These are phyloP conservation scores for Galerina sulciceps DNA, from an alignment of 768 basidiomycete species.

Conservation along the genomic window DNA sequence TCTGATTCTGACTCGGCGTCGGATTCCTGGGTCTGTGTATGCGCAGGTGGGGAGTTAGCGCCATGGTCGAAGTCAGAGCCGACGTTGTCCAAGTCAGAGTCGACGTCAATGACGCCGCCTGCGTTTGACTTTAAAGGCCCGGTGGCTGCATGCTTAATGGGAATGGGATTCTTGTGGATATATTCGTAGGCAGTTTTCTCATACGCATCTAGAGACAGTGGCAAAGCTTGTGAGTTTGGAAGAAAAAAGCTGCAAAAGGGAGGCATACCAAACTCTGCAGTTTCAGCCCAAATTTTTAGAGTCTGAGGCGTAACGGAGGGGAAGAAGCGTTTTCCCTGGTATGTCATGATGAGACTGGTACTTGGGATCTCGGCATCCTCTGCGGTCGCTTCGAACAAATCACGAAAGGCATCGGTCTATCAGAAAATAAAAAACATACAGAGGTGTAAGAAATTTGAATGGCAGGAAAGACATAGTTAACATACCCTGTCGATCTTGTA, in stretches of 20 bases:
- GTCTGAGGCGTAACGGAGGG: slow-evolving; percentile 70
- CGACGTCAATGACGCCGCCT: slow-evolving; percentile 24
- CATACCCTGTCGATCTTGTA: slow-evolving; percentile 66
- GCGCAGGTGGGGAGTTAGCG: slow-evolving; percentile 2
- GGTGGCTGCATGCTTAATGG: slow-evolving; percentile 1
- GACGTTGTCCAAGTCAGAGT: slow-evolving; percentile 30
- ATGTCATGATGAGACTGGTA: slow-evolving; percentile 61
- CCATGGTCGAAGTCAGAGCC: background rate
- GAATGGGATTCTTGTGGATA: slow-evolving; percentile 43
- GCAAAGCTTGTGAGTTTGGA: background rate
- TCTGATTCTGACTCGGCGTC: slow-evolving; percentile 47
- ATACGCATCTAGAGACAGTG: slow-evolving; percentile 58
- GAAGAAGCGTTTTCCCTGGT: slow-evolving; percentile 66
- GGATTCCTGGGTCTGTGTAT: slow-evolving; percentile 27
- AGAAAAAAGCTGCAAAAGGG: background rate
- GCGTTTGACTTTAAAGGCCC: slow-evolving; percentile 12
- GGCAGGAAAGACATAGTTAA: background rate
- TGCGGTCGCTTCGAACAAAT: slow-evolving; percentile 67
- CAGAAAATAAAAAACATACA: background rate
- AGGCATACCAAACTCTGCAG: slow-evolving; percentile 62
- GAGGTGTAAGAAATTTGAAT: background rate
- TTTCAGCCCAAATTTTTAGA: slow-evolving; percentile 67
- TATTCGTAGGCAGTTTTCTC: slow-evolving; percentile 67
- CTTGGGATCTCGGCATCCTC: slow-evolving; percentile 58
- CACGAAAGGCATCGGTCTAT: slow-evolving; percentile 68